Evolutionary conservation across 148 eudicot genomes (phyloP).

Genomic region (Rhododendron molle): DNA sequence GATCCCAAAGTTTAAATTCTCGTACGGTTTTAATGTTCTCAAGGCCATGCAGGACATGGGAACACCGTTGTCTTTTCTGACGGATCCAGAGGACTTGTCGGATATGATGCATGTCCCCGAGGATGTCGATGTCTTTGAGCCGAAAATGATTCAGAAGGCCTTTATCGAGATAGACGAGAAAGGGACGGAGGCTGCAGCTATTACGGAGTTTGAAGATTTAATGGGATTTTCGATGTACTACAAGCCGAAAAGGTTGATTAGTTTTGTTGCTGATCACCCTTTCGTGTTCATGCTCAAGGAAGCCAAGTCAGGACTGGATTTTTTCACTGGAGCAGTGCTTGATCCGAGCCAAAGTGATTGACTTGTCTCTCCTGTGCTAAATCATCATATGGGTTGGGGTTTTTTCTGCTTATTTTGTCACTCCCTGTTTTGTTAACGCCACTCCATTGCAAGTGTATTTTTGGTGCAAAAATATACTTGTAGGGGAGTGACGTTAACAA

Average conservation of each 20-base stretch:
- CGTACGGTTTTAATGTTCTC: neutral
- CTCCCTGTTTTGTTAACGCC: too few species aligned
- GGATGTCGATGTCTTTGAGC: neutral
- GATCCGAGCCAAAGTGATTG: neutral
- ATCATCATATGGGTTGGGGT: too few species aligned
- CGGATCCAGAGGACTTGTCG: neutral
- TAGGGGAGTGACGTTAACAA: too few species aligned
- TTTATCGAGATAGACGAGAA: neutral
- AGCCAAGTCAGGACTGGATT: neutral
- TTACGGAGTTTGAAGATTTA: neutral
- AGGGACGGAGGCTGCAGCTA: neutral
- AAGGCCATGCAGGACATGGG: neutral
- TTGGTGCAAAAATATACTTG: too few species aligned
- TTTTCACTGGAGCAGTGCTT: neutral
- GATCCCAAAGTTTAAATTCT: slow-evolving; percentile 19
- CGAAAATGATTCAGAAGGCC: neutral
- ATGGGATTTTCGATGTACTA: too few species aligned
- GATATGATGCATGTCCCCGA: neutral
- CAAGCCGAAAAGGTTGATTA: too few species aligned
- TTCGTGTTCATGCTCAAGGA: neutral
- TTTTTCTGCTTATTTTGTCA: too few species aligned
- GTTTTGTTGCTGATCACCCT: neutral
- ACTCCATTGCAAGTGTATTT: too few species aligned
- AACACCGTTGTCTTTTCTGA: neutral
- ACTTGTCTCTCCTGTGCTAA: too few species aligned